These are phyloP conservation scores for Chlamydomonas schloesseri DNA, from an alignment of 139 green algal species.

Conservation along the genomic window DNA sequence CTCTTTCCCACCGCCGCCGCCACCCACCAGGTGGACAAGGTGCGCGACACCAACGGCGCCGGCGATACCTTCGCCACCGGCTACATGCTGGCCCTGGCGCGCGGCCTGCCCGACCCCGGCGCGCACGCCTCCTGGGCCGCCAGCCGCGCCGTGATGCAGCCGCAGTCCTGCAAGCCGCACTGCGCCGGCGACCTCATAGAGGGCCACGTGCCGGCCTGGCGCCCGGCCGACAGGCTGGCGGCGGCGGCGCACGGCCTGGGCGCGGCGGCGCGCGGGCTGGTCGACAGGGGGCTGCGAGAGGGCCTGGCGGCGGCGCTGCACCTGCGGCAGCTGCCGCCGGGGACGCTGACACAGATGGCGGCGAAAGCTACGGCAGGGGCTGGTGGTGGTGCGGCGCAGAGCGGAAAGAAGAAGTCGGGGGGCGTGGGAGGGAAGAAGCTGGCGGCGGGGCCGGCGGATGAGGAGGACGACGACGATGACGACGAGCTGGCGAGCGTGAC, in stretches of 20 bases:
- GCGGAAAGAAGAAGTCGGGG: no score
- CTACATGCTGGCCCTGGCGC: slow-evolving; percentile 76
- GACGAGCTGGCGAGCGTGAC: no score
- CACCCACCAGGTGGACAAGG: slow-evolving; percentile 57
- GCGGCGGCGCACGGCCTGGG: background rate
- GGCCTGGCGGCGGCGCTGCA: slow-evolving; percentile 17
- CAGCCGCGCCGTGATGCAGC: slow-evolving; percentile 67
- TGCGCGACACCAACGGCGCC: slow-evolving; percentile 87
- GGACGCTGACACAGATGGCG: background rate
- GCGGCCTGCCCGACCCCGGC: slow-evolving; percentile 50
- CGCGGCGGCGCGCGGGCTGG: background rate
- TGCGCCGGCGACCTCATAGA: slow-evolving; percentile 57
- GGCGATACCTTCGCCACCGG: slow-evolving; percentile 86
- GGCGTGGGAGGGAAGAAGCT: no score
- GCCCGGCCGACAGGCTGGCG: background rate
- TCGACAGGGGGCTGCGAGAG: background rate
- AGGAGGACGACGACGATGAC: no score
- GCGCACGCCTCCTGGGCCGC: slow-evolving; percentile 67
- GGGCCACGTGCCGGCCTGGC: slow-evolving; percentile 27
- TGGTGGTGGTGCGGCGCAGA: background rate
- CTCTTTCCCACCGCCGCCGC: background rate
- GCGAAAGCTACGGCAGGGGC: background rate
- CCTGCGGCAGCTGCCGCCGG: background rate
- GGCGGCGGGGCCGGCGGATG: no score
- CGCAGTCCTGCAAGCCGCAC: slow-evolving; percentile 77